These are phyloP conservation scores for Calonectria leucothoes DNA, from an alignment of 2,329 filamentous ascomycete species.

Conservation along the genomic window DNA sequence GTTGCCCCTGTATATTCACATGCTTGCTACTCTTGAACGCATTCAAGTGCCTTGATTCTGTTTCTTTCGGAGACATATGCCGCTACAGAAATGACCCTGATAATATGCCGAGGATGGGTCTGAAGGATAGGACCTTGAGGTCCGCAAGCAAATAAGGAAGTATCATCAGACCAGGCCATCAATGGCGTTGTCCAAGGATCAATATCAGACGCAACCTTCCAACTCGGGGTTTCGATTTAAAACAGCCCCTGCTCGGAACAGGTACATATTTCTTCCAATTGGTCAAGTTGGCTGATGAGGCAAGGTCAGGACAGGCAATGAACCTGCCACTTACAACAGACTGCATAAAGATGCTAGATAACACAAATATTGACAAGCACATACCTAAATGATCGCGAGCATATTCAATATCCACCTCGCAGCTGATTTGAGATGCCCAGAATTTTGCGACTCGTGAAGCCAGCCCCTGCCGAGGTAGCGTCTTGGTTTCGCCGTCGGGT, in stretches of 20 bases:
- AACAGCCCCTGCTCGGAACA: not conserved
- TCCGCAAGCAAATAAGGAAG: not conserved
- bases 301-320: not conserved
- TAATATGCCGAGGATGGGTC: too few relatives aligned
- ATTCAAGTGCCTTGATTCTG: not conserved
- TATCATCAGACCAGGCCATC: not conserved
- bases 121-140: not conserved
- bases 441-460: conserved; percentile 24
- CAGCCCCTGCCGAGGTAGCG: conserved; percentile 9
- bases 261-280: not conserved
- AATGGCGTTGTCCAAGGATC: not conserved
- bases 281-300: not conserved
- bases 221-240: not conserved
- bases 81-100: too few relatives aligned
- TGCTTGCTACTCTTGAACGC: too few relatives aligned
- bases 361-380: not conserved
- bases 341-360: not conserved
- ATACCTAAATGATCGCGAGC: conserved; percentile 43
- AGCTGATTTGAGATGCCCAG: conserved; percentile 38
- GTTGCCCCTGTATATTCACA: not conserved
- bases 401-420: conserved; percentile 37
- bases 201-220: not conserved
- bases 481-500: conserved; percentile 16
- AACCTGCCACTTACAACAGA: not conserved
- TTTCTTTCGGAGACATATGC: not conserved